Conservation (phyloP, 2,329 filamentous ascomycete species). For the Didymella exigua region DNA sequence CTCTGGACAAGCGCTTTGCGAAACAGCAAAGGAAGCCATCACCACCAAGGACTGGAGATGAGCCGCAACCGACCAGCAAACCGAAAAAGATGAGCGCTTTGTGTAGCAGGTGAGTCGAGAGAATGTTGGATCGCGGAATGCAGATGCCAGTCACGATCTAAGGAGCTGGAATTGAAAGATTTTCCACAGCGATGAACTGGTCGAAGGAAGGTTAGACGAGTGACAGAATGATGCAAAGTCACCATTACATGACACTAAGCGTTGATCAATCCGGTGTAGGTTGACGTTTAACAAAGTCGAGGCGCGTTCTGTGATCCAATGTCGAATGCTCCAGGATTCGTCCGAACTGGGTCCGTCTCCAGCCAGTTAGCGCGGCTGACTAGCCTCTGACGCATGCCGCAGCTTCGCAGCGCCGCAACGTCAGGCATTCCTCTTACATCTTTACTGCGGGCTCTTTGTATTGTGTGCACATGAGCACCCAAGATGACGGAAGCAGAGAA, state of each 20-base stretch:
- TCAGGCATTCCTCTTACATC: neutral
- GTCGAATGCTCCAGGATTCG: neutral
- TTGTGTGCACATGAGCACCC: neutral
- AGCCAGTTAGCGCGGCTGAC: slow-evolving; percentile 1
- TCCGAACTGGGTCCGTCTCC: neutral
- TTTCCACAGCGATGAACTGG: neutral
- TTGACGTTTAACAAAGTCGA: slow-evolving; percentile 1
- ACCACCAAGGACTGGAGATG: slow-evolving; percentile 4
- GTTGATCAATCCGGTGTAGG: neutral
- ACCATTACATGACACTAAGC: neutral
- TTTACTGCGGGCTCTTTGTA: neutral
- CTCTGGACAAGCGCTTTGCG: slow-evolving; percentile 36
- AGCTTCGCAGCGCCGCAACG: neutral
- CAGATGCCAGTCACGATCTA: slow-evolving; percentile 36
- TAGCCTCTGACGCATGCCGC: neutral
- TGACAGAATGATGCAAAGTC: neutral
- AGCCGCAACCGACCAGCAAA: slow-evolving; percentile 2
- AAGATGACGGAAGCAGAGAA: slow-evolving; percentile 24
- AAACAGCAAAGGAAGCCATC: slow-evolving; percentile 24
- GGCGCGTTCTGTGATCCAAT: neutral
- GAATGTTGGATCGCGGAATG: slow-evolving; percentile 40
- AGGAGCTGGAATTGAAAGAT: slow-evolving; percentile 33
- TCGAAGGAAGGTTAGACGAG: neutral
- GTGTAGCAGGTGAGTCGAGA: slow-evolving; percentile 39
- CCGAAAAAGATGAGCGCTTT: slow-evolving; percentile 34